Evolutionary conservation across 345 rosid species (phyloP).

Genomic region (Moricandia arvensis): DNA sequence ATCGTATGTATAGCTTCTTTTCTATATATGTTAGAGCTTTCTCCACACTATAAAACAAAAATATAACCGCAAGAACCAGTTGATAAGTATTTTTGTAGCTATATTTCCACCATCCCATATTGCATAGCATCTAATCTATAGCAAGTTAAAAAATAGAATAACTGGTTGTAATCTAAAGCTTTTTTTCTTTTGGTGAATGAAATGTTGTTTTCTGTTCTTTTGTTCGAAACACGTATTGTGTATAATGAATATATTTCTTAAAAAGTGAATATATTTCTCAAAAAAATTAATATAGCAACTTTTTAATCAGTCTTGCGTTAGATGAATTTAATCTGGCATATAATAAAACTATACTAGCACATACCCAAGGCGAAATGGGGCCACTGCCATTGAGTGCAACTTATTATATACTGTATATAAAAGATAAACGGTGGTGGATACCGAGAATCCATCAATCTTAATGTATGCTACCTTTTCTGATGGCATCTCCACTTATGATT

Average conservation of each 20-base stretch:
- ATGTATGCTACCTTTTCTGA: conserved; percentile 31
- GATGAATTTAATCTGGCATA: not conserved
- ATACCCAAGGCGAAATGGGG: not conserved
- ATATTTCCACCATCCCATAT: not conserved
- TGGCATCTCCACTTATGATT: conserved; percentile 36
- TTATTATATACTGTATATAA: not conserved
- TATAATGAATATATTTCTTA: not conserved
- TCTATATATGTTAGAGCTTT: not conserved
- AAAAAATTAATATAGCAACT: not conserved
- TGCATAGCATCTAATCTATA: not conserved
- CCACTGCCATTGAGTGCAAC: not conserved
- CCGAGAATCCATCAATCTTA: conserved; percentile 40
- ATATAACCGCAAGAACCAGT: not conserved
- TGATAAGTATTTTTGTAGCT: not conserved
- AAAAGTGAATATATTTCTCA: not conserved
- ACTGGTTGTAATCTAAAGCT: not conserved
- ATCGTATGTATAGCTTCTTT: no score
- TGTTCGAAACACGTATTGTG: not conserved
- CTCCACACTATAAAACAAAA: not conserved
- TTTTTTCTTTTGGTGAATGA: not conserved
- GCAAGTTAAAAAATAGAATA: not conserved
- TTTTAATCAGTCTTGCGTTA: not conserved
- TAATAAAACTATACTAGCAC: not conserved
- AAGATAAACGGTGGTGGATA: conserved; percentile 19
- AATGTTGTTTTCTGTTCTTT: not conserved